A percentile compares a stretch with the other conserved stretches of the same genome.
Conservation (phyloP, 2,329 filamentous ascomycete genomes). For the Diatrype stigma region DNA sequence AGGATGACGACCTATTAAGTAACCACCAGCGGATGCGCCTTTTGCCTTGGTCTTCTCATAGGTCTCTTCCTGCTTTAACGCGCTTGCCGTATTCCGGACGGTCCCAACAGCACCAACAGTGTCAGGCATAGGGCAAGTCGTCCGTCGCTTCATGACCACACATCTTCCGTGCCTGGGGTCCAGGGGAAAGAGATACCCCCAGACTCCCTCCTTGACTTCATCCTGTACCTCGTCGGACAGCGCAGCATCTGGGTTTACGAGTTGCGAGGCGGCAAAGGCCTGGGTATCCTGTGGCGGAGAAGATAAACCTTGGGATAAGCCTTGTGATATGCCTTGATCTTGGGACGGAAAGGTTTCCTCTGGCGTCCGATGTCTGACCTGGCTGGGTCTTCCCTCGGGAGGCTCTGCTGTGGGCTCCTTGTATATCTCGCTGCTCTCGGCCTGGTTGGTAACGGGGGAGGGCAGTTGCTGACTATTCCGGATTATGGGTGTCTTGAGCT, state of each 20-base stretch:
- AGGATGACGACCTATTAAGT: constrained; percentile 85
- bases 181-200: constrained; percentile 89
- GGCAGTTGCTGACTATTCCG: constrained; percentile 65
- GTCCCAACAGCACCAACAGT: constrained; percentile 36
- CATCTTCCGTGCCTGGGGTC: constrained; percentile 66
- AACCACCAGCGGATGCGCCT: constrained; percentile 70
- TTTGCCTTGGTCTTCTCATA: constrained; percentile 61
- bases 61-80: constrained; percentile 51
- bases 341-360: constrained; percentile 43
- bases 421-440: constrained; percentile 48
- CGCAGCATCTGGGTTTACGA: constrained; percentile 65
- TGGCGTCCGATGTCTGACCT: constrained; percentile 46
- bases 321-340: constrained; percentile 36
- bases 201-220: constrained; percentile 79
- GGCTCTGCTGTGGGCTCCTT: constrained; percentile 73
- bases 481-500: constrained; percentile 55
- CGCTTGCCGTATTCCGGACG: constrained; percentile 36
- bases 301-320: too few relatives aligned
- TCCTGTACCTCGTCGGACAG: constrained; percentile 81
- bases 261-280: constrained; percentile 65
- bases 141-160: constrained; percentile 69
- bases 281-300: constrained; percentile 62
- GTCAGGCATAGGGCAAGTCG: constrained; percentile 61
- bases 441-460: constrained; percentile 68
- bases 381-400: constrained; percentile 54